Conservation (phyloP, 2,329 filamentous ascomycete genomes). For the Leptographium radiaticola region DNA sequence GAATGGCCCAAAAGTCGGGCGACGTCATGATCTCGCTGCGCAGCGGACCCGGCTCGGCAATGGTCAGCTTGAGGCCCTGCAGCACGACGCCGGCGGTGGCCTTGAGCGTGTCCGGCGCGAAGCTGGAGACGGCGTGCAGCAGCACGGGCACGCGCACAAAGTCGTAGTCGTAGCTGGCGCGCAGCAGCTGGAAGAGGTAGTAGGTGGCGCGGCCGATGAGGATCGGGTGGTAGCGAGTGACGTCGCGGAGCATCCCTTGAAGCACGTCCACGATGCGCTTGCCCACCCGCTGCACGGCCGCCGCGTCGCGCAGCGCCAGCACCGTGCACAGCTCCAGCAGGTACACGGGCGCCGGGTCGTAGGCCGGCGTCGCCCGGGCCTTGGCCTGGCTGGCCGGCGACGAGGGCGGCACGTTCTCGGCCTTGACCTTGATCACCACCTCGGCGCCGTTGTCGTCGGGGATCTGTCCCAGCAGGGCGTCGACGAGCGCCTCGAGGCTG, state of each 20-base stretch:
- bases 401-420: slow-evolving; percentile 54
- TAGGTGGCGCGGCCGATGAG: slow-evolving; percentile 73
- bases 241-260: slow-evolving; percentile 71
- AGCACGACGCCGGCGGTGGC: slow-evolving; percentile 65
- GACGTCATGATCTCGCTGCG: slow-evolving; percentile 91
- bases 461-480: slow-evolving; percentile 67
- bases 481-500: slow-evolving; percentile 38
- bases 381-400: slow-evolving; percentile 47
- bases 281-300: slow-evolving; percentile 60
- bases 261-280: slow-evolving; percentile 69
- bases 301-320: slow-evolving; percentile 61
- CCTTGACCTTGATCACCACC: slow-evolving; percentile 77
- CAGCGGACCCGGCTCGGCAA: slow-evolving; percentile 62
- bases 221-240: slow-evolving; percentile 67
- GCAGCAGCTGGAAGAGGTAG: slow-evolving; percentile 72
- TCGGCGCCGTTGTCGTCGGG: slow-evolving; percentile 68
- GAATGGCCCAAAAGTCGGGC: slow-evolving; percentile 90
- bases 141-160: slow-evolving; percentile 87
- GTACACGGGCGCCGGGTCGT: slow-evolving; percentile 80
- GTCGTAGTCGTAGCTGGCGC: slow-evolving; percentile 81
- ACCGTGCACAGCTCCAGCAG: slow-evolving; percentile 84
- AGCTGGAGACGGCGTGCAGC: slow-evolving; percentile 79
- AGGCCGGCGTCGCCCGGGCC: slow-evolving; percentile 44
- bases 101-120: slow-evolving; percentile 64
- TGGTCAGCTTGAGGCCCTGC: slow-evolving; percentile 67